phyloP scores from a whole-genome alignment of 257 asterid genomes.

The Leonotis leonurus region DNA sequence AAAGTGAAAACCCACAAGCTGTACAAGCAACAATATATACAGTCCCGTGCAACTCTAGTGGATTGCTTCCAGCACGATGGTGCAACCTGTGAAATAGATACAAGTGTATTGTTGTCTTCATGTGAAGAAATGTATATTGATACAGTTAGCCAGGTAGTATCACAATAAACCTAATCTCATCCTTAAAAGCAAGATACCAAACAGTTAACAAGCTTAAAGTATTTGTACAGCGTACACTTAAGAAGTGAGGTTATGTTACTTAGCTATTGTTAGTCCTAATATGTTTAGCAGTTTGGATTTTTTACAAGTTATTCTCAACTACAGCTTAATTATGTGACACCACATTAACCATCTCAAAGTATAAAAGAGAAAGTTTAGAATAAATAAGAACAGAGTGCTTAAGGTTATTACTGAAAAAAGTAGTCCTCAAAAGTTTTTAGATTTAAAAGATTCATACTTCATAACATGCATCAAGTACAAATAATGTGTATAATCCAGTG shows the following conservation, averaged over 20 bases:
- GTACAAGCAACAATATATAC: constrained; percentile 80
- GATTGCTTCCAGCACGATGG: constrained; percentile 94
- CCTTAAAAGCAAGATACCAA: background rate
- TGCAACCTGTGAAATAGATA: constrained; percentile 58
- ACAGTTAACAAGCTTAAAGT: background rate
- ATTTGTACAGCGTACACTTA: background rate
- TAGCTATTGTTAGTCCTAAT: background rate
- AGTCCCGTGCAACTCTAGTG: constrained; percentile 94
- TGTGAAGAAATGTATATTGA: background rate
- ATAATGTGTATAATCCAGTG: background rate
- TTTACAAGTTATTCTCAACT: background rate
- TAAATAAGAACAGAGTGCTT: background rate
- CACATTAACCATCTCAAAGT: background rate
- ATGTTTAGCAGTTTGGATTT: background rate
- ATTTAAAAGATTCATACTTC: background rate
- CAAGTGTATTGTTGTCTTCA: background rate
- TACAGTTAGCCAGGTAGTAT: background rate
- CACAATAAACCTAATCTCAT: background rate
- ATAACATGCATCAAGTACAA: background rate
- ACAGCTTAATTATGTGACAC: background rate
- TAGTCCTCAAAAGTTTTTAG: background rate
- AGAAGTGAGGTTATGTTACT: background rate
- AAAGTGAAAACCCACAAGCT: constrained; percentile 66
- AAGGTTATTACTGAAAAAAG: background rate
- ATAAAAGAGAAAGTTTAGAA: background rate